These are phyloP conservation scores for Paramecium caudatum DNA, from an alignment of 73 alveolate genomes.

Conservation along the genomic window DNA sequence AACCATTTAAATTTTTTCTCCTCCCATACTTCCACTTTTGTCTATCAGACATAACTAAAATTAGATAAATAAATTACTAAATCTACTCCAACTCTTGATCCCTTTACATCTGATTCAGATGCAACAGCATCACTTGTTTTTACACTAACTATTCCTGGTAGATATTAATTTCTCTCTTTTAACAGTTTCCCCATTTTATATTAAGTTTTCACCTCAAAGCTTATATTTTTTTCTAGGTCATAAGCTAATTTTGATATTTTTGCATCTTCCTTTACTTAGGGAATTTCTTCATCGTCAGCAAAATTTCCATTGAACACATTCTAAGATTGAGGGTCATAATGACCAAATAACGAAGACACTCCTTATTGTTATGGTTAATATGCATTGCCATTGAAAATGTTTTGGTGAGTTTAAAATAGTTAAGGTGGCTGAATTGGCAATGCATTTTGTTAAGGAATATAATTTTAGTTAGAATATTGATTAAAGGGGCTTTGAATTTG, in stretches of 20 bases:
- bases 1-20: slow-evolving; percentile 1
- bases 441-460: too few species aligned
- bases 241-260: background rate
- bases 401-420: too few species aligned
- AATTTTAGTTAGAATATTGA: too few species aligned
- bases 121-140: background rate
- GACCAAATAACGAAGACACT: too few species aligned
- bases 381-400: too few species aligned
- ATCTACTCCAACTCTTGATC: slow-evolving; percentile 76
- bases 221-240: background rate
- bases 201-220: background rate
- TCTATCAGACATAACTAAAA: slow-evolving; percentile 80
- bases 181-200: slow-evolving; percentile 16
- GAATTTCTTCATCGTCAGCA: background rate
- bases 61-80: slow-evolving; percentile 36
- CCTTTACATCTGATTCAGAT: background rate
- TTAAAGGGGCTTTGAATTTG: too few species aligned
- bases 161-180: background rate
- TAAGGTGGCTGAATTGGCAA: too few species aligned
- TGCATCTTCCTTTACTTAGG: background rate
- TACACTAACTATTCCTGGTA: slow-evolving; percentile 19
- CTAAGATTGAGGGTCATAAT: too few species aligned
- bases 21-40: slow-evolving; percentile 78
- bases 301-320: background rate
- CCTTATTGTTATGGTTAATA: too few species aligned